These are phyloP conservation scores for Chaetomium olivaceum DNA, from an alignment of 2,329 filamentous ascomycete genomes.

Conservation along the genomic window DNA sequence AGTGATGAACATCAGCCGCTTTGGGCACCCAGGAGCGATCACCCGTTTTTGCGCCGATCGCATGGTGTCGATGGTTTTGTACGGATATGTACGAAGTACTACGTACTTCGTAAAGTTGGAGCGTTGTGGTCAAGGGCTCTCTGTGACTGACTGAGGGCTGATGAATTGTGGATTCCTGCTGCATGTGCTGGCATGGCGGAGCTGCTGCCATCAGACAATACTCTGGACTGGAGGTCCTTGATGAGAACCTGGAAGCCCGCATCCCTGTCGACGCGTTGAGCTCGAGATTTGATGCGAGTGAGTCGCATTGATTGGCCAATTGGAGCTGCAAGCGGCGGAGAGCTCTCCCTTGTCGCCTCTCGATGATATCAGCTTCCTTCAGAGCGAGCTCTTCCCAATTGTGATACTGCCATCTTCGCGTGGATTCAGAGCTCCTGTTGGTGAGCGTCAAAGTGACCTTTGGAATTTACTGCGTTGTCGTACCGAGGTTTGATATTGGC, in stretches of 20 bases:
- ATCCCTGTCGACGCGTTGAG: background rate
- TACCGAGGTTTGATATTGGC: background rate
- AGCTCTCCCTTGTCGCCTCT: background rate
- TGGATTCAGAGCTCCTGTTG: background rate
- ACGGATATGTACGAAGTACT: no score
- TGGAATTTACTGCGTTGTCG: background rate
- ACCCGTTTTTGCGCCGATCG: background rate
- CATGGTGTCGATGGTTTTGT: background rate
- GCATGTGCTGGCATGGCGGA: background rate
- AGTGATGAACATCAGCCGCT: background rate
- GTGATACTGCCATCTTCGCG: background rate
- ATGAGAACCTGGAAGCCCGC: background rate
- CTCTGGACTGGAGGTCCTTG: background rate
- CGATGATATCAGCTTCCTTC: background rate
- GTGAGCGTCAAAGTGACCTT: background rate
- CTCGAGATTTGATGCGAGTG: background rate
- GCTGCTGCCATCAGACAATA: background rate
- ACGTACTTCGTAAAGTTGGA: no score
- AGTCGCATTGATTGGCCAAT: conserved; percentile 7
- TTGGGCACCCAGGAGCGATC: background rate
- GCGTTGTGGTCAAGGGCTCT: background rate
- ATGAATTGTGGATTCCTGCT: background rate
- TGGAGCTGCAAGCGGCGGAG: background rate
- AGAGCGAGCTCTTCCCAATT: background rate
- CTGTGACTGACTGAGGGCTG: background rate